These are phyloP conservation scores for Globisporangium uncinulatum DNA, from an alignment of 352 stramenopile genomes.

Conservation along the genomic window DNA sequence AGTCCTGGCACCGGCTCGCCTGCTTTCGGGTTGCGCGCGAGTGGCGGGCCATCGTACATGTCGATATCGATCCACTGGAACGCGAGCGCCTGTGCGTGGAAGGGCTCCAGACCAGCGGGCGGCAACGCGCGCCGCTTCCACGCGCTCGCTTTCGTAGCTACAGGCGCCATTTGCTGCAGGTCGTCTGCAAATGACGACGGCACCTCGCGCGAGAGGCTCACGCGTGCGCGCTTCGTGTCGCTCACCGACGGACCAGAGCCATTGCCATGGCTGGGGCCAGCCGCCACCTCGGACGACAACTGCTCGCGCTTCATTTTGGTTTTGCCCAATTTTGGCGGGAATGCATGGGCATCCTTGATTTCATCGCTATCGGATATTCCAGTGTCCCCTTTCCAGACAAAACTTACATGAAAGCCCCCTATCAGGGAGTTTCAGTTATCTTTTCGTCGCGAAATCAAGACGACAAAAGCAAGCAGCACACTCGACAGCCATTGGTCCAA, in stretches of 20 bases:
- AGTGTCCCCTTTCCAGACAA: no score
- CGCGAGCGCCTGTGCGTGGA: conserved; percentile 24
- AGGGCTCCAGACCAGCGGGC: conserved; percentile 23
- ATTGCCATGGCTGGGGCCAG: no score
- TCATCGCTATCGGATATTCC: no score
- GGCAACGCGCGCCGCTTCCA: conserved; percentile 49
- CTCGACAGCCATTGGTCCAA: no score
- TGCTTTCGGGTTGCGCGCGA: conserved; percentile 85
- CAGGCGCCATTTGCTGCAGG: conserved; percentile 50
- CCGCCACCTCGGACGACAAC: no score
- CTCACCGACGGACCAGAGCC: not conserved
- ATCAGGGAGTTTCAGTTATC: no score
- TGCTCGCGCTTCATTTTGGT: no score
- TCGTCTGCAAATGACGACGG: conserved; percentile 46
- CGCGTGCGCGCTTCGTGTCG: conserved; percentile 29
- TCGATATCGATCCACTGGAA: conserved; percentile 99
- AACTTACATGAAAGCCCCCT: no score
- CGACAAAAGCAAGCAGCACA: no score
- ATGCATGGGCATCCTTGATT: no score
- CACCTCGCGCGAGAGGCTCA: conserved; percentile 20
- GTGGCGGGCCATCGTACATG: conserved; percentile 91
- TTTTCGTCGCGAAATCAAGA: no score
- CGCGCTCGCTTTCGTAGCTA: conserved; percentile 53
- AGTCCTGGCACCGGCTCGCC: conserved; percentile 44
- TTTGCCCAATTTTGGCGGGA: no score